These are phyloP conservation scores for Decorospora gaudefroyi DNA, from an alignment of 2,329 filamentous ascomycete genomes.

Conservation along the genomic window DNA sequence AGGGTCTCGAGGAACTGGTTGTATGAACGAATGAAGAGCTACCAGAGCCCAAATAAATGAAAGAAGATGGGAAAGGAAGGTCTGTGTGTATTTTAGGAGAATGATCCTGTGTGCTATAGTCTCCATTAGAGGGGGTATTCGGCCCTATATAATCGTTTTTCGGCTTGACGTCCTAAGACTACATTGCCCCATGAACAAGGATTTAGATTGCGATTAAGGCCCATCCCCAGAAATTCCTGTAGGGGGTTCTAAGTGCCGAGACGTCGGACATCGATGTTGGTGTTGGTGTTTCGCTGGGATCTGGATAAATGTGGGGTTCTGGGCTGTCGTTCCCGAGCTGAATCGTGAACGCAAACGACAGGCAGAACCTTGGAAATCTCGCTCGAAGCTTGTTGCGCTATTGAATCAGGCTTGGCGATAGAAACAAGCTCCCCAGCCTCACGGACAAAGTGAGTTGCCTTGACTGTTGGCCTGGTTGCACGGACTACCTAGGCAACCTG, in stretches of 20 bases:
- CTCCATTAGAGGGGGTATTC: constrained; percentile 8
- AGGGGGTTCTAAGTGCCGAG: constrained; percentile 12
- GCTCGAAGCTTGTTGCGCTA: no score
- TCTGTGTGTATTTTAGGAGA: constrained; percentile 12
- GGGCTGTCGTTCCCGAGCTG: constrained; percentile 19
- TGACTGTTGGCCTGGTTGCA: no score
- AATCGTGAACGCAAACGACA: no score
- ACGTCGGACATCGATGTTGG: constrained; percentile 21
- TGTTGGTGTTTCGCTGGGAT: constrained; percentile 23
- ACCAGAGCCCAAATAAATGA: constrained; percentile 39
- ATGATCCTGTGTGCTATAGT: constrained; percentile 1
- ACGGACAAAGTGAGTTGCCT: no score
- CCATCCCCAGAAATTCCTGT: constrained; percentile 4
- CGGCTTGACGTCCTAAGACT: constrained; percentile 1
- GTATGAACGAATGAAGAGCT: constrained; percentile 29
- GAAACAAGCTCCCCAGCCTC: no score
- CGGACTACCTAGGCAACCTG: no score
- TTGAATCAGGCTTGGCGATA: no score
- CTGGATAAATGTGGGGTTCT: constrained; percentile 15
- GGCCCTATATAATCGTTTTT: constrained; percentile 18
- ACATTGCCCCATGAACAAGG: constrained; percentile 8
- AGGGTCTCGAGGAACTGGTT: constrained; percentile 10
- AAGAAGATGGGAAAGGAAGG: constrained; percentile 17
- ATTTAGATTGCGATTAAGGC: constrained; percentile 20
- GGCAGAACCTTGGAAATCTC: no score